These are phyloP conservation scores for Mallotus nudiflorus DNA, from an alignment of 345 rosid species.

Conservation along the genomic window DNA sequence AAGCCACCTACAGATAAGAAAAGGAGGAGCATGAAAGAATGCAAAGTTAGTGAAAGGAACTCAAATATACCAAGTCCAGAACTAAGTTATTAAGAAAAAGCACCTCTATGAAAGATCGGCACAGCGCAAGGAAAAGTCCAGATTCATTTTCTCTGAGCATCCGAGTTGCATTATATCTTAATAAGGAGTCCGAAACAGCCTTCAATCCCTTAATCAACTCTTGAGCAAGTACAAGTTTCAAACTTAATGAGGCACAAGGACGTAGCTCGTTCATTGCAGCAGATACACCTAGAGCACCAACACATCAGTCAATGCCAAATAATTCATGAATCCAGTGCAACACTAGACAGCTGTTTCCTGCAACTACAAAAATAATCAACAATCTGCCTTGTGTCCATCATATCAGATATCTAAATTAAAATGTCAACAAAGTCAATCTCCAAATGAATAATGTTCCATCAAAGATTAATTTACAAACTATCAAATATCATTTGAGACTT, in stretches of 20 bases:
- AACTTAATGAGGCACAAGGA: slow-evolving; percentile 85
- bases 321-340: slow-evolving; percentile 1
- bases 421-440: not conserved
- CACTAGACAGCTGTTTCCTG: not conserved
- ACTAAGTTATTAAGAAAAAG: slow-evolving; percentile 5
- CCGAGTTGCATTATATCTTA: slow-evolving; percentile 84
- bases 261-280: slow-evolving; percentile 92
- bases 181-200: slow-evolving; percentile 73
- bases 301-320: not conserved
- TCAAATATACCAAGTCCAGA: slow-evolving; percentile 8
- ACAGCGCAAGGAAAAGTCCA: slow-evolving; percentile 79
- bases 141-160: slow-evolving; percentile 90
- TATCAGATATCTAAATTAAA: not conserved
- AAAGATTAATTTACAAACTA: not conserved
- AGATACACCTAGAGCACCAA: slow-evolving; percentile 65
- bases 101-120: slow-evolving; percentile 89
- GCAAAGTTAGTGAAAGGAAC: slow-evolving; percentile 1
- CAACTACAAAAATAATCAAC: not conserved
- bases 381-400: not conserved
- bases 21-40: slow-evolving; percentile 12
- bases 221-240: slow-evolving; percentile 71
- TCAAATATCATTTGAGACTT: not conserved
- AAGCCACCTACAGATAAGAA: slow-evolving; percentile 59
- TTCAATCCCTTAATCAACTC: slow-evolving; percentile 80
- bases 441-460: not conserved